A percentile compares a stretch with the other conserved stretches of the same genome.
Conservation (phyloP, 2,329 filamentous ascomycete genomes). For the Monilinia polystroma region DNA sequence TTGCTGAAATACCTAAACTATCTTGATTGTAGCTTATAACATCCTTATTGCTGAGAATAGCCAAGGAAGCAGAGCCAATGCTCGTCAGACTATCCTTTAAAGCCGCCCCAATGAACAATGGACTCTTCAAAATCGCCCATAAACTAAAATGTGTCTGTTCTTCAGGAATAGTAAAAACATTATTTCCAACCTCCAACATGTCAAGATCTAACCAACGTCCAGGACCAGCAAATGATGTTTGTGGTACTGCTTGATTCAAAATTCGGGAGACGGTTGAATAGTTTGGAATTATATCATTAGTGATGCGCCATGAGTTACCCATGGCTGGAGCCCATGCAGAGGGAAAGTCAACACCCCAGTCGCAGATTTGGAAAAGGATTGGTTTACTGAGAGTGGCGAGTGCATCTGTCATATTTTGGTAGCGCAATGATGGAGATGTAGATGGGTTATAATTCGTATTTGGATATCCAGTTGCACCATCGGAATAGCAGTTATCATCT, state of each 20-base stretch:
- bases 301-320: conserved; percentile 45
- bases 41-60: conserved; percentile 31
- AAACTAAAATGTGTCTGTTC: conserved; percentile 46
- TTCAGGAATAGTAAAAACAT: conserved; percentile 41
- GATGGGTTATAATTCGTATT: conserved; percentile 41
- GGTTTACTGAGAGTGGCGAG: conserved; percentile 35
- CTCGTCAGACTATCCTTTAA: conserved; percentile 31
- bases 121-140: conserved; percentile 44
- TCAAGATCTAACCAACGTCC: conserved; percentile 47
- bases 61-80: conserved; percentile 27
- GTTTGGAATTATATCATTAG: conserved; percentile 44
- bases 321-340: conserved; percentile 43
- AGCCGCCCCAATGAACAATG: conserved; percentile 34
- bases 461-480: conserved; percentile 41
- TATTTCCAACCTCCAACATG: conserved; percentile 45
- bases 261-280: conserved; percentile 44
- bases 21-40: conserved; percentile 37
- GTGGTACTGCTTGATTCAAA: conserved; percentile 45
- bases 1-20: conserved; percentile 32
- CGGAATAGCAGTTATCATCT: conserved; percentile 43
- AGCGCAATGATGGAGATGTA: conserved; percentile 40
- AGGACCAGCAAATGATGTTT: conserved; percentile 42
- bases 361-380: conserved; percentile 45
- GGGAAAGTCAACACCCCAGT: conserved; percentile 46
- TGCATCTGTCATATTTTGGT: conserved; percentile 42